Base-by-base conservation (phyloP, 495 filamentous ascomycete species). In the Aspergillus panamensis region DNA sequence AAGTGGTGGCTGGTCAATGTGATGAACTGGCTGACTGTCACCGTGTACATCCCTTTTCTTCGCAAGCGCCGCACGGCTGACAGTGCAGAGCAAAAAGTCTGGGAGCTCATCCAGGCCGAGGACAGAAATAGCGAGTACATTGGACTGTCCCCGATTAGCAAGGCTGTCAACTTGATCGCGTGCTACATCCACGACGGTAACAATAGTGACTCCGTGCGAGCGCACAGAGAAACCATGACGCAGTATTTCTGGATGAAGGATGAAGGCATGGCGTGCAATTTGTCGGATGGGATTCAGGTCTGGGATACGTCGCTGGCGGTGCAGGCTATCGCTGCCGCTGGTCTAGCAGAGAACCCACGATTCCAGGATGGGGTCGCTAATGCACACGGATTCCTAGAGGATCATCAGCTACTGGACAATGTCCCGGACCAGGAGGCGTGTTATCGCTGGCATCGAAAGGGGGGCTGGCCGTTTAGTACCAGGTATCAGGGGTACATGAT, bases 291-390 rank as follows among this genome's bases (percentile, higher is more conserved):
- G 5, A 48, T 57, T 17, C 54, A 57, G 17, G n/a, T 35, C 2
- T 57, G 43, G 54, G 54, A 57, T 48, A 57, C 54, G 1, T 37
- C 54, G 2, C 48, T 57, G 12, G 20, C 16, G 5, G 20, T 57
- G 1, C 48, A 62, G 16, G 51, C 55, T 17, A 40, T 52, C n/a
- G 42, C 14, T 8, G 31, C 29, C 8, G 45, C 60, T 54, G 30
- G 61, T 35, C 14, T 55, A 12, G 42, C 42, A 0, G 29, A 35
- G 10, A 25, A 19, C 8, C 39, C 21, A 6, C 16, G 45, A 29
- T 55, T 9, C 14, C 10, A 39, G 14, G 35, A 12, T 1, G 10
- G 6, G 35, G 0, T 39, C 3, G 8, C 35, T 8, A 10, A 39
- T 10, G 35, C 35, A 6, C 35, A 39, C 1, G 35, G 35, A 39